These are phyloP conservation scores for Wakefieldia striispora DNA, from an alignment of 768 basidiomycete genomes.

Conservation along the genomic window DNA sequence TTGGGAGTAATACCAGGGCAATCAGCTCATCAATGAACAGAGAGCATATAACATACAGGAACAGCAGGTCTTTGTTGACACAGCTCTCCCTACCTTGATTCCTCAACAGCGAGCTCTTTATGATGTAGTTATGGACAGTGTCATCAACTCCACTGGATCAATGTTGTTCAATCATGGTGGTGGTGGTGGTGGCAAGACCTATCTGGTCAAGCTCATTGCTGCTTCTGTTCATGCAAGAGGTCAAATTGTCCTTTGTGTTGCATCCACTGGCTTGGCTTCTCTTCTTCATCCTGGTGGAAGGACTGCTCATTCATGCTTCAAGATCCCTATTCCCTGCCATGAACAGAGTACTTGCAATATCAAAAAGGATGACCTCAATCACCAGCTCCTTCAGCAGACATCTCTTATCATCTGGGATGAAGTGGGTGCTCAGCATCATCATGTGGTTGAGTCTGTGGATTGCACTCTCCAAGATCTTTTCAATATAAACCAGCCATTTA, in stretches of 20 bases:
- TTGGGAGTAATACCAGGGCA: conserved; percentile 18
- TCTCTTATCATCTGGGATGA: neutral
- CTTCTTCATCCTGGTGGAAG: neutral
- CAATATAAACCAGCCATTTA: too few relatives aligned
- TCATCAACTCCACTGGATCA: too few relatives aligned
- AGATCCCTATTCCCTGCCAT: neutral
- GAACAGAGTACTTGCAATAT: neutral
- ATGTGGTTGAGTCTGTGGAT: too few relatives aligned
- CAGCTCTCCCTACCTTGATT: neutral
- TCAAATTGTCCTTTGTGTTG: too few relatives aligned
- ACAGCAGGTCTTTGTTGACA: neutral
- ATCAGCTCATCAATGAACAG: conserved; percentile 11
- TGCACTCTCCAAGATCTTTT: too few relatives aligned
- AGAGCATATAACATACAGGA: neutral
- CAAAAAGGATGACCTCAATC: neutral
- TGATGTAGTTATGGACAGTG: too few relatives aligned
- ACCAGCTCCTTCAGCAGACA: neutral
- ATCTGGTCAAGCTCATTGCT: too few relatives aligned
- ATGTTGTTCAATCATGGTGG: too few relatives aligned
- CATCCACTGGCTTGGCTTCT: neutral
- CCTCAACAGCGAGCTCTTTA: neutral
- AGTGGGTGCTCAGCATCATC: too few relatives aligned
- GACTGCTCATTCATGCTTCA: too few relatives aligned
- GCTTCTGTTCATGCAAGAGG: too few relatives aligned
- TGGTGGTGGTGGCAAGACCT: too few relatives aligned